These are phyloP conservation scores for Paramecium primaurelia DNA, from an alignment of 73 alveolate genomes.

Conservation along the genomic window DNA sequence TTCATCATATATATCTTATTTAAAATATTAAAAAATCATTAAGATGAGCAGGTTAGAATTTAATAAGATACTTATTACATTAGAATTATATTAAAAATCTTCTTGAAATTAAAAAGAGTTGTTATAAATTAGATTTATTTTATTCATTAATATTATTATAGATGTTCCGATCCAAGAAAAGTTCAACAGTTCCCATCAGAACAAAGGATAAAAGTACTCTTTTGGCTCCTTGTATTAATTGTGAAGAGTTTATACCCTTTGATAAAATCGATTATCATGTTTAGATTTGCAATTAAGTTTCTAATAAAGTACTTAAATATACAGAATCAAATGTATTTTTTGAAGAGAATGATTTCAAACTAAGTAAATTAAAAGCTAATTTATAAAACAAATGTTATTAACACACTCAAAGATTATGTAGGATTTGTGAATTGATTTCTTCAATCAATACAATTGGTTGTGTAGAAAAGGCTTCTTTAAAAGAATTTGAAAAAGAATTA, in stretches of 20 bases:
- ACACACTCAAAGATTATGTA: neutral
- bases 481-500: neutral
- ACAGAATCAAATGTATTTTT: neutral
- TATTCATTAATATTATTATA: neutral
- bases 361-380: neutral
- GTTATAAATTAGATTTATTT: neutral
- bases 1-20: neutral
- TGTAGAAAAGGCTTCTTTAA: neutral
- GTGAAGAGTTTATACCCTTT: neutral
- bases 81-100: neutral
- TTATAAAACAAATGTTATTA: neutral
- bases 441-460: neutral
- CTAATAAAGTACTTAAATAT: neutral
- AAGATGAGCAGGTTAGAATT: neutral
- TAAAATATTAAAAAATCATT: too few species aligned
- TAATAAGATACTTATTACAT: neutral
- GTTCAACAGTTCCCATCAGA: neutral
- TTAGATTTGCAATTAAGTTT: neutral
- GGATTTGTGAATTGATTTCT: neutral
- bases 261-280: constrained; percentile 8
- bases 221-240: constrained; percentile 32
- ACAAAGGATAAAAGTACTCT: neutral
- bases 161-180: neutral
- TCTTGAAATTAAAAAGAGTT: neutral
- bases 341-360: constrained; percentile 41